A percentile compares a stretch with the other conserved stretches of the same genome.
Evolutionary conservation across 352 stramenopile genomes (phyloP).

Genomic region (Phytophthora cactorum): DNA sequence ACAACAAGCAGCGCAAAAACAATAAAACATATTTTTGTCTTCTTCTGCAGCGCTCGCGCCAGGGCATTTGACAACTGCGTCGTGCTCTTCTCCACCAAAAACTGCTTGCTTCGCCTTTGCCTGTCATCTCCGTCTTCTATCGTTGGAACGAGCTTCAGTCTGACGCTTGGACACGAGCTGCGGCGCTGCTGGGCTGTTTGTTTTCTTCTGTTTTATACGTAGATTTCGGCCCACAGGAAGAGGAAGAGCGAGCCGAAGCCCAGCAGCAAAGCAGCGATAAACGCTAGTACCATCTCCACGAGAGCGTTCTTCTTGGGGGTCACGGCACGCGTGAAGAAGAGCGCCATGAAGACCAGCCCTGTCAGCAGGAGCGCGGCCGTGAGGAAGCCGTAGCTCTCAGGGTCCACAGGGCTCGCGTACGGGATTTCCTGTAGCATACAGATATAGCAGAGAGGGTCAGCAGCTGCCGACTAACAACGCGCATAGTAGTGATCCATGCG

Average conservation of each 20-base stretch:
- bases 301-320: constrained; percentile 80
- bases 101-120: constrained; percentile 11
- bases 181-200: constrained; percentile 2
- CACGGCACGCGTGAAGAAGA: constrained; percentile 85
- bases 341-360: constrained; percentile 80
- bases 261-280: constrained; percentile 75
- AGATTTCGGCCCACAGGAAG: constrained; percentile 90
- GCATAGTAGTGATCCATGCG: neutral
- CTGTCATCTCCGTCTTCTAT: constrained; percentile 20
- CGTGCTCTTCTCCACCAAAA: constrained; percentile 18
- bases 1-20: constrained; percentile 34
- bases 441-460: neutral
- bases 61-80: neutral
- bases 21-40: constrained; percentile 44
- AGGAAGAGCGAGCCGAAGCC: constrained; percentile 87
- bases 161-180: constrained; percentile 1
- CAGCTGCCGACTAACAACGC: neutral
- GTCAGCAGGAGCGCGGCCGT: constrained; percentile 61
- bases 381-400: constrained; percentile 73
- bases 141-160: constrained; percentile 16
- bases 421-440: constrained; percentile 67
- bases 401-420: constrained; percentile 81
- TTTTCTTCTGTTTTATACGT: constrained; percentile 60
- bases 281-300: constrained; percentile 68
- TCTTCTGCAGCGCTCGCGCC: constrained; percentile 17